Evolutionary conservation across 2,329 filamentous ascomycete species (phyloP).

Genomic region (Pseudopithomyces maydicus): DNA sequence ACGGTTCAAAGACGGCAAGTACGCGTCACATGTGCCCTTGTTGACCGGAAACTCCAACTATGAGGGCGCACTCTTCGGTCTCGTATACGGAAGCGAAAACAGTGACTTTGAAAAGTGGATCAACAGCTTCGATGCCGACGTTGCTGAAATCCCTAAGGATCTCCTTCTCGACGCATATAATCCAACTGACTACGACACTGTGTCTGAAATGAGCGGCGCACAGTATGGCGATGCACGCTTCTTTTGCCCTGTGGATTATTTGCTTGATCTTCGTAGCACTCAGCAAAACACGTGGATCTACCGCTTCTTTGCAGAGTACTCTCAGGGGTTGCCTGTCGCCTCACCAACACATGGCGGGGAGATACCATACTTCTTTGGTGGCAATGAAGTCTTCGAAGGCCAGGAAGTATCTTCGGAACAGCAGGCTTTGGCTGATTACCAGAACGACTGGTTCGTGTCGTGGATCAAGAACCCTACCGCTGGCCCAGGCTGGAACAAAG

Average conservation of each 20-base stretch:
- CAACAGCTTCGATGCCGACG: slow-evolving; percentile 50
- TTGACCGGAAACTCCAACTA: slow-evolving; percentile 33
- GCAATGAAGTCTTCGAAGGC: slow-evolving; percentile 49
- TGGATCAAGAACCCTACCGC: slow-evolving; percentile 53
- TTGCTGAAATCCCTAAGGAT: slow-evolving; percentile 44
- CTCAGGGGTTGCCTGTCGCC: slow-evolving; percentile 46
- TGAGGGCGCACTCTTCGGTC: slow-evolving; percentile 30
- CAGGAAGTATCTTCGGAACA: slow-evolving; percentile 45
- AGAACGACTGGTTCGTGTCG: slow-evolving; percentile 50
- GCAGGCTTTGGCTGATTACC: slow-evolving; percentile 50
- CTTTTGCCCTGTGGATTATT: slow-evolving; percentile 45
- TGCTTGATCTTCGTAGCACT: slow-evolving; percentile 47
- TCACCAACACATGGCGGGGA: slow-evolving; percentile 49
- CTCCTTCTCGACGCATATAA: slow-evolving; percentile 43
- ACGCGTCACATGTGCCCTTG: slow-evolving; percentile 31
- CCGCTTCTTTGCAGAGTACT: slow-evolving; percentile 51
- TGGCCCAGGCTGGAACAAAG: slow-evolving; percentile 50
- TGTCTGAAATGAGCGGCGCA: slow-evolving; percentile 49
- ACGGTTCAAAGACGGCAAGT: slow-evolving; percentile 30
- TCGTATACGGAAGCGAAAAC: slow-evolving; percentile 30
- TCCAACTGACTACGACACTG: slow-evolving; percentile 41
- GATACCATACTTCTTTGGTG: slow-evolving; percentile 54
- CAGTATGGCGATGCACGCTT: slow-evolving; percentile 55
- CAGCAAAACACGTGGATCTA: slow-evolving; percentile 51
- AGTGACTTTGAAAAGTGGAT: slow-evolving; percentile 51